Base-by-base conservation (phyloP, 164 flowering plant genomes). In the Chloranthus sessilifolius region DNA sequence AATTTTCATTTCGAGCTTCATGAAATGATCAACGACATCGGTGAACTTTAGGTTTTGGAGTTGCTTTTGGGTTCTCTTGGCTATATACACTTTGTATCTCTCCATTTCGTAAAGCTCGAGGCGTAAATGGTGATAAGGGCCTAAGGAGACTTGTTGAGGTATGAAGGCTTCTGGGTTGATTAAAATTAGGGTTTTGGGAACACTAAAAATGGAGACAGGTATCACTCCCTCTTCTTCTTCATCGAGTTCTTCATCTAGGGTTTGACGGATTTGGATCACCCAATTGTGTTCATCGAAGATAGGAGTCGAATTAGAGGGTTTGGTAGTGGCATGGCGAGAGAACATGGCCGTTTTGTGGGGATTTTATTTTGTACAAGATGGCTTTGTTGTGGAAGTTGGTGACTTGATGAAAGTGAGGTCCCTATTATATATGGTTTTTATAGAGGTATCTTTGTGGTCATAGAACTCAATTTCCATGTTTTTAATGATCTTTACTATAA, bases 1-100 rank as follows among this genome's bases (percentile, higher is more conserved):
- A 33, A 69, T 59, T 6, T 45, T 28, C 1, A 15, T 50, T 33
- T 69, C 74, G 15, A 38, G 47, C 23, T 65, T 50, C 20, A 22
- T 25, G 11, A 61, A 8, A 0, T 60, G 17, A 3, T 47, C 50
- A 16, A 64, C 50, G 11, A 65, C 46, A 11, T 45, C 25, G 4
- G 49, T 47, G 42, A 69, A 61, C 20, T 58, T 53, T 26, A 39
- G 10, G 22, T n/a, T 28, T 15, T 47, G 31, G 43, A 61, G 61
- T 7, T 59, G 47, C 16, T 24, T 38, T 11, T 58, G 62, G 12
- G 33, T 33, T 12, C 47, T 29, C 39, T 41, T 29, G 1, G 48
- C 62, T 0, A 49, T 22, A 0, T 25, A 28, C 26, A 53, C 9
- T 39, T 53, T 53, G 38, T 39, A 53, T 3, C 57, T 9, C 48